A percentile compares a stretch with the other conserved stretches of the same genome.
phyloP scores from a whole-genome alignment of 306 rosid genomes.

The Quercus engelmannii region DNA sequence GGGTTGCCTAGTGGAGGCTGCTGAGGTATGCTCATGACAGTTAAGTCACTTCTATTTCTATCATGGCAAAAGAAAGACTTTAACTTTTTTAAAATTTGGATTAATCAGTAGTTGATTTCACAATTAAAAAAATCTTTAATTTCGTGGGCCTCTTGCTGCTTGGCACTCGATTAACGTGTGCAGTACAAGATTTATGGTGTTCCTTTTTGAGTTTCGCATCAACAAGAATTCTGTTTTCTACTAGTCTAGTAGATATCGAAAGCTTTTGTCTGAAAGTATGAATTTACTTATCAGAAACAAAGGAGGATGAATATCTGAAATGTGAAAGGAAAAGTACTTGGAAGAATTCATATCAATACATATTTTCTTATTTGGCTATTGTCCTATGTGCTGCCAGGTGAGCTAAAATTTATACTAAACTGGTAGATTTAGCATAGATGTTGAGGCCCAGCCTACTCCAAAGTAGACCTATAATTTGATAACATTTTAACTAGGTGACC shows the following conservation, averaged over 20 bases:
- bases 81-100: not conserved
- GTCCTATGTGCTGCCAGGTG: not conserved
- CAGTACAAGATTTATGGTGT: not conserved
- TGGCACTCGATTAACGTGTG: not conserved
- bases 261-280: not conserved
- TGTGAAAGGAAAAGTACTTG: too few species aligned
- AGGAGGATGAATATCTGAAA: too few species aligned
- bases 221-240: not conserved
- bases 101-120: not conserved
- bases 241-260: not conserved
- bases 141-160: not conserved
- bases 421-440: not conserved
- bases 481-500: too few species aligned
- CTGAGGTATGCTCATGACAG: constrained; percentile 64
- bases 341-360: not conserved
- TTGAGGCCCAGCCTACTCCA: not conserved
- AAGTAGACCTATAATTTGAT: too few species aligned
- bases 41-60: not conserved
- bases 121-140: not conserved
- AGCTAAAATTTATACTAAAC: not conserved
- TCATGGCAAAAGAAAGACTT: not conserved
- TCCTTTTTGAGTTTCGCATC: not conserved
- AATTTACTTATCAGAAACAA: not conserved
- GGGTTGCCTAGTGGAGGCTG: constrained; percentile 89
- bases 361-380: not conserved